A percentile compares a stretch with the other conserved stretches of the same genome.
phyloP scores from a whole-genome alignment of 495 filamentous ascomycete species.

The Aspergillus taichungensis region DNA sequence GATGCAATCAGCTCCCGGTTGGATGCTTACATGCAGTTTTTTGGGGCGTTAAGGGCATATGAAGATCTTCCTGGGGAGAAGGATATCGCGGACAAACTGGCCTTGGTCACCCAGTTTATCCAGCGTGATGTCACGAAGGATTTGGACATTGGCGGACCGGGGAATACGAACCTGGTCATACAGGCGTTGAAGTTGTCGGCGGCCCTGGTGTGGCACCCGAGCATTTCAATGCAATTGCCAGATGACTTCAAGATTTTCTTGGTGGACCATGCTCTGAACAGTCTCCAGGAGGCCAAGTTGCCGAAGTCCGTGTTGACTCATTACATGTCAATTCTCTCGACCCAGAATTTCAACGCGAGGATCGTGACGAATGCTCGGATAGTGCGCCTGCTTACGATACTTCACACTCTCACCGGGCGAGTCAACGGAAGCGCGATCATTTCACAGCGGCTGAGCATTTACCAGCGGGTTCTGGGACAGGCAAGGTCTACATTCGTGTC shows the following conservation, averaged over 20 bases:
- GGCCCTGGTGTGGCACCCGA: slow-evolving; percentile 60
- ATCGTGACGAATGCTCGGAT: slow-evolving; percentile 63
- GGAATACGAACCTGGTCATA: slow-evolving; percentile 57
- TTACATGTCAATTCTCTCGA: slow-evolving; percentile 66
- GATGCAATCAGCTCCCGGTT: slow-evolving; percentile 56
- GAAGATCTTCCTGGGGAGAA: slow-evolving; percentile 63
- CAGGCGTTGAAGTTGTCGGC: slow-evolving; percentile 68
- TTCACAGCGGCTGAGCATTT: slow-evolving; percentile 63
- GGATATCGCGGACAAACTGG: slow-evolving; percentile 65
- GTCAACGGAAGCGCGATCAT: slow-evolving; percentile 70
- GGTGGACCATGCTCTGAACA: slow-evolving; percentile 65
- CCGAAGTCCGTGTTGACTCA: slow-evolving; percentile 72
- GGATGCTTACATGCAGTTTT: slow-evolving; percentile 80
- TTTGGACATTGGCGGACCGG: slow-evolving; percentile 20
- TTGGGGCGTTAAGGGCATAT: slow-evolving; percentile 65
- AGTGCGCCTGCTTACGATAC: slow-evolving; percentile 53
- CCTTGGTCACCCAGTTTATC: slow-evolving; percentile 65
- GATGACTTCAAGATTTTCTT: slow-evolving; percentile 73
- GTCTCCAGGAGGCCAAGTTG: slow-evolving; percentile 50
- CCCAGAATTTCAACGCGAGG: slow-evolving; percentile 66
- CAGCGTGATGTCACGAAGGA: slow-evolving; percentile 58
- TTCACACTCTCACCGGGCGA: slow-evolving; percentile 64
- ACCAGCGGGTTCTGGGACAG: slow-evolving; percentile 64
- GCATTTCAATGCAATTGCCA: slow-evolving; percentile 53
- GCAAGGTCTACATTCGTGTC: slow-evolving; percentile 56